phyloP scores from a whole-genome alignment of 1,284 basidiomycete species.

The Boletus hoseneyae region DNA sequence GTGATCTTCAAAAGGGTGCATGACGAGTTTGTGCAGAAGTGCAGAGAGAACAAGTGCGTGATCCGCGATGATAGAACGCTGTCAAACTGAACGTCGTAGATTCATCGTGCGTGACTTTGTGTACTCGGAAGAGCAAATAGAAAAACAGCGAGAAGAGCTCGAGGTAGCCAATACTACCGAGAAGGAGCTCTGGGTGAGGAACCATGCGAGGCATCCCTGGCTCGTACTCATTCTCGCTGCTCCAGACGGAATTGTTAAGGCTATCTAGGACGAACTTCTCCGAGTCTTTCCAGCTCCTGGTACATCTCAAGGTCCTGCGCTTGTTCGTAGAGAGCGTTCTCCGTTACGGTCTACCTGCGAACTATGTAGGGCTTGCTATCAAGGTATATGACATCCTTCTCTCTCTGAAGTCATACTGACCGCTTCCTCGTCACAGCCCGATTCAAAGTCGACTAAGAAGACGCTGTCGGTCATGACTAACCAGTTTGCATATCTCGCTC shows the following conservation, averaged over 20 bases:
- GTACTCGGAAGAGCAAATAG: slow-evolving; percentile 86
- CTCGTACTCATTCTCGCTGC: slow-evolving; percentile 5
- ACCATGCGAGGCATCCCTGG: not conserved
- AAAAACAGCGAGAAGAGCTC: slow-evolving; percentile 82
- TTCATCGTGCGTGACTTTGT: slow-evolving; percentile 93
- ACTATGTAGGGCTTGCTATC: slow-evolving; percentile 81
- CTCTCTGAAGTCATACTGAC: slow-evolving; percentile 1
- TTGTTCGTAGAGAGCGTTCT: slow-evolving; percentile 95
- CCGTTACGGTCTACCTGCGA: slow-evolving; percentile 92
- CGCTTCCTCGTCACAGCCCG: slow-evolving; percentile 57
- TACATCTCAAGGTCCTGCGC: slow-evolving; percentile 90
- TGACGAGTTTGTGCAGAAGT: slow-evolving; percentile 94
- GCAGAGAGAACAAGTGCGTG: slow-evolving; percentile 87
- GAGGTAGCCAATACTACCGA: slow-evolving; percentile 81
- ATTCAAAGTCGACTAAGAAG: slow-evolving; percentile 82
- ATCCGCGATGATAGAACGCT: slow-evolving; percentile 3
- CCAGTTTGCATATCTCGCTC: slow-evolving; percentile 80
- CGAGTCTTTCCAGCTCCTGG: slow-evolving; percentile 92
- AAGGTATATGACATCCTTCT: slow-evolving; percentile 53
- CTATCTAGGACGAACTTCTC: slow-evolving; percentile 95
- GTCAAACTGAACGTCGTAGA: slow-evolving; percentile 33
- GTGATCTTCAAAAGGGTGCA: slow-evolving; percentile 90
- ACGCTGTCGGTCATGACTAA: slow-evolving; percentile 70
- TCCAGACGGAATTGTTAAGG: slow-evolving; percentile 89
- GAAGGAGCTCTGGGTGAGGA: slow-evolving; percentile 93